phyloP scores from a whole-genome alignment of 345 rosid species.

The Eucalyptus grandis region DNA sequence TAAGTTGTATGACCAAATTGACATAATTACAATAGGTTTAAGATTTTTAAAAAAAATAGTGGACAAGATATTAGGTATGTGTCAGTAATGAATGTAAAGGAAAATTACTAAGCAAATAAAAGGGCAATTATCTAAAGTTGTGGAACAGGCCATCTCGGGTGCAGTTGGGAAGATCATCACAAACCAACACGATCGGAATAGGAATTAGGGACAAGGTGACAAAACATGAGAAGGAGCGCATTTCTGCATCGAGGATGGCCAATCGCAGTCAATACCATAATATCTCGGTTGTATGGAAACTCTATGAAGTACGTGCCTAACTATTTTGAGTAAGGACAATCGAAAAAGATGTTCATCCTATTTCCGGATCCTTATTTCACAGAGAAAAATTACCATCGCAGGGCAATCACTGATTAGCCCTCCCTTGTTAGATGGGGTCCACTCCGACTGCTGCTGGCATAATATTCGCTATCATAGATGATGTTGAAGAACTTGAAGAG shows the following conservation, averaged over 20 bases:
- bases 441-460: constrained; percentile 19
- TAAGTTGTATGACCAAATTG: accelerated
- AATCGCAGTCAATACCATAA: constrained; percentile 28
- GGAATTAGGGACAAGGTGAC: constrained; percentile 36
- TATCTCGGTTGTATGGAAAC: constrained; percentile 24
- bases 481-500: constrained; percentile 36
- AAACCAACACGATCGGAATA: constrained; percentile 29
- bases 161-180: background rate
- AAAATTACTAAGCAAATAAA: background rate
- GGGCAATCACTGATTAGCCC: constrained; percentile 23
- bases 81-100: background rate
- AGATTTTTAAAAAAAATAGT: no score
- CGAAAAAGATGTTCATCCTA: constrained; percentile 29
- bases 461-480: constrained; percentile 1
- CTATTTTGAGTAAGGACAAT: constrained; percentile 32
- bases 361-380: constrained; percentile 37
- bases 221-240: constrained; percentile 28
- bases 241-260: constrained; percentile 10
- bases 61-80: background rate
- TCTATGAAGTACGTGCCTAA: constrained; percentile 27
- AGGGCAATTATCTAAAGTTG: background rate
- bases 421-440: constrained; percentile 22
- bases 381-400: constrained; percentile 28
- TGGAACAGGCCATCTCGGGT: background rate
- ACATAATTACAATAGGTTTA: no score